These are phyloP conservation scores for Stephania japonica DNA, from an alignment of 164 flowering plant genomes.

Conservation along the genomic window DNA sequence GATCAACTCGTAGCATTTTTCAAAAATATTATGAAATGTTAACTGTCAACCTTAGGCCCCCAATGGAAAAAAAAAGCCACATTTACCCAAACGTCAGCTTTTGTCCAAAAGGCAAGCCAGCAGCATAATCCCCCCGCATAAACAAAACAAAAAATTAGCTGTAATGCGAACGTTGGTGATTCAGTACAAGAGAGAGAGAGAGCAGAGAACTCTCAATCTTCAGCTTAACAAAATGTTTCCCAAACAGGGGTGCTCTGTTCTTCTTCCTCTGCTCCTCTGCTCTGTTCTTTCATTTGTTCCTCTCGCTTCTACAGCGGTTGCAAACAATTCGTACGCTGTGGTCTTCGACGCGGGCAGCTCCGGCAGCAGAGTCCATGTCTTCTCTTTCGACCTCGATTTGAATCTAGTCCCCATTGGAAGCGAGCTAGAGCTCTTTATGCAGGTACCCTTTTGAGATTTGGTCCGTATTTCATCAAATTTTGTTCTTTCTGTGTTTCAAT, in stretches of 20 bases:
- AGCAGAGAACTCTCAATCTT: too few relatives aligned
- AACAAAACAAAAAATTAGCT: too few relatives aligned
- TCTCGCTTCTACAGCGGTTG: neutral
- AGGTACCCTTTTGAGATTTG: constrained; percentile 28
- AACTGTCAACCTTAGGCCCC: too few relatives aligned
- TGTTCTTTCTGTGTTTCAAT: neutral
- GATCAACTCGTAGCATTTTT: too few relatives aligned
- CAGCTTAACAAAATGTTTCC: too few relatives aligned
- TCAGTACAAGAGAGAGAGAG: too few relatives aligned
- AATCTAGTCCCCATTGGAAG: constrained; percentile 77
- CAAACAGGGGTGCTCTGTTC: constrained; percentile 36
- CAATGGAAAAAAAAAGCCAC: too few relatives aligned
- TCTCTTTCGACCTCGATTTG: constrained; percentile 57
- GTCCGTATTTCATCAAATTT: neutral
- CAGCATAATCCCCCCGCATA: too few relatives aligned
- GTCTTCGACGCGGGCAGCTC: constrained; percentile 94
- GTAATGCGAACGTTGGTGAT: too few relatives aligned
- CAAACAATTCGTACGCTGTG: constrained; percentile 45
- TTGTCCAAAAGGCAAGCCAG: too few relatives aligned
- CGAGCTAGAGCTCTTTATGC: constrained; percentile 77
- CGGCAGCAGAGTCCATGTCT: constrained; percentile 89
- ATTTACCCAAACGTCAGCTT: too few relatives aligned
- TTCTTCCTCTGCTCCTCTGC: constrained; percentile 11
- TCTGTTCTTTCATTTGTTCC: neutral
- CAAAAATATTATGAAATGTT: too few relatives aligned